A percentile compares a stretch with the other conserved stretches of the same genome.
These are phyloP conservation scores for Dissoconium aciculare DNA, from an alignment of 2,329 filamentous ascomycete species.

Conservation along the genomic window DNA sequence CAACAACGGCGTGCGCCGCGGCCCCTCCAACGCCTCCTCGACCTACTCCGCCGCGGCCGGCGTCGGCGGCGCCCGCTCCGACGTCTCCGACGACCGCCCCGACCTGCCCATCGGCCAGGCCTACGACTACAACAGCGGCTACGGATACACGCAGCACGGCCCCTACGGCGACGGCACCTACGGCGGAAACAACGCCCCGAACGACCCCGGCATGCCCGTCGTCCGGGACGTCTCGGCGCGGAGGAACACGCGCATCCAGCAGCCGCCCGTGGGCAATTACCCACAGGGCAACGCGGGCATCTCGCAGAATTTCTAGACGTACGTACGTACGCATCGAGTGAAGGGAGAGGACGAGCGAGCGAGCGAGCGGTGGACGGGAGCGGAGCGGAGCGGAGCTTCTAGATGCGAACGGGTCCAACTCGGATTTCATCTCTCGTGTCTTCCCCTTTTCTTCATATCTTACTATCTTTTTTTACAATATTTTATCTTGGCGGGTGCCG, in stretches of 20 bases:
- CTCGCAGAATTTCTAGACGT: constrained; percentile 80
- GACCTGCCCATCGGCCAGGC: constrained; percentile 16
- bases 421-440: too few species aligned
- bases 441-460: too few species aligned
- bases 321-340: too few species aligned
- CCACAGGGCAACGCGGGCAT: constrained; percentile 85
- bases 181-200: constrained; percentile 32
- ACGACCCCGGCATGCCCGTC: constrained; percentile 55
- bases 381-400: too few species aligned
- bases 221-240: constrained; percentile 87
- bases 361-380: too few species aligned
- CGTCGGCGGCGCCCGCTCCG: constrained; percentile 61
- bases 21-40: constrained; percentile 88
- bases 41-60: constrained; percentile 61
- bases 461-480: too few species aligned
- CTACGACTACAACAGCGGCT: constrained; percentile 23
- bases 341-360: too few species aligned
- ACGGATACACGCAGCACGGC: constrained; percentile 41
- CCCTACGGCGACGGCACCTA: constrained; percentile 43
- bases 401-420: too few species aligned
- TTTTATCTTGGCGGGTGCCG: too few species aligned
- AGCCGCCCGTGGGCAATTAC: constrained; percentile 66
- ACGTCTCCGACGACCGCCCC: constrained; percentile 36
- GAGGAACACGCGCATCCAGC: constrained; percentile 90
- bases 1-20: constrained; percentile 78